Evolutionary conservation across 2,329 filamentous ascomycete species (phyloP).

Genomic region (Colletotrichum liaoningense): DNA sequence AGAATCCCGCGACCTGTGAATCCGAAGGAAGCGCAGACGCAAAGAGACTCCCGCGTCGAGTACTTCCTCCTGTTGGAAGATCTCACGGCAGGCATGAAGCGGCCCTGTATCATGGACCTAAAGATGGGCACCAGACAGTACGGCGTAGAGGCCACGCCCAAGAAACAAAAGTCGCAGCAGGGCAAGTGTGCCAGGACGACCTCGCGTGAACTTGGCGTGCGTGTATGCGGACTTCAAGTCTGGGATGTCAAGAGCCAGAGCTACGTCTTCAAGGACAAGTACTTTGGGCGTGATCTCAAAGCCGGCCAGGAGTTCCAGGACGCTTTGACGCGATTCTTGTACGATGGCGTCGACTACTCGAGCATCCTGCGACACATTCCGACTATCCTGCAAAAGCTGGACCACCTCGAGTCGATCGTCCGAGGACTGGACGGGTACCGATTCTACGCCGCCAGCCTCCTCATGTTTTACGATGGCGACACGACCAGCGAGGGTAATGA

Average conservation of each 20-base stretch:
- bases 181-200: slow-evolving; percentile 94
- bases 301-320: slow-evolving; percentile 90
- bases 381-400: slow-evolving; percentile 84
- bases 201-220: slow-evolving; percentile 89
- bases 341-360: slow-evolving; percentile 84
- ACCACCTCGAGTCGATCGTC: slow-evolving; percentile 85
- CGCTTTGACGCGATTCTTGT: slow-evolving; percentile 89
- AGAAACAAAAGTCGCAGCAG: slow-evolving; percentile 93
- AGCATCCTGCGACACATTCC: slow-evolving; percentile 91
- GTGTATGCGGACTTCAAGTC: slow-evolving; percentile 94
- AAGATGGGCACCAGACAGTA: slow-evolving; percentile 99
- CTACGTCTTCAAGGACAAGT: slow-evolving; percentile 98
- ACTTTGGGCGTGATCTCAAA: slow-evolving; percentile 90
- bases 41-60: slow-evolving; percentile 76
- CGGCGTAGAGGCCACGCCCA: slow-evolving; percentile 88
- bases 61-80: slow-evolving; percentile 96
- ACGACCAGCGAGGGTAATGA: slow-evolving; percentile 59
- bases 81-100: slow-evolving; percentile 94
- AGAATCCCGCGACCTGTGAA: slow-evolving; percentile 74
- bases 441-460: slow-evolving; percentile 93
- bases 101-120: slow-evolving; percentile 94
- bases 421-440: slow-evolving; percentile 84
- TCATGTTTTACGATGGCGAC: slow-evolving; percentile 97
- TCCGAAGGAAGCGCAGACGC: slow-evolving; percentile 79
- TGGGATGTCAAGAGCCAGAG: slow-evolving; percentile 88